Conservation (phyloP, 169 alveolate species). For the Plasmodium inui region DNA sequence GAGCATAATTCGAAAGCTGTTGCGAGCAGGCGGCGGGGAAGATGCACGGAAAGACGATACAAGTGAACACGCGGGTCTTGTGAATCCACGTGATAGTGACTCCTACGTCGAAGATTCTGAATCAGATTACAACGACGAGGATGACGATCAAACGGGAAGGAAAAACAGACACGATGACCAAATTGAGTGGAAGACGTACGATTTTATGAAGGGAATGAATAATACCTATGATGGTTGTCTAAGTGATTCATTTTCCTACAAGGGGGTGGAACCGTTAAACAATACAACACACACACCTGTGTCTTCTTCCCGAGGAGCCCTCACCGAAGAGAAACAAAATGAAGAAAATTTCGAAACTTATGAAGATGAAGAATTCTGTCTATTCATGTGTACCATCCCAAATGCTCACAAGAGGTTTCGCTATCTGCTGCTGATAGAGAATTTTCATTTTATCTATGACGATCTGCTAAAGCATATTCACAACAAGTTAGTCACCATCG, state of each 20-base stretch:
- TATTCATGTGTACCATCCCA: constrained; percentile 46
- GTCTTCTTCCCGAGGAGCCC: not conserved
- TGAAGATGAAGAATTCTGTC: constrained; percentile 72
- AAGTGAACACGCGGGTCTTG: not conserved
- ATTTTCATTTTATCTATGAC: constrained; percentile 59
- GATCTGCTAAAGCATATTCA: constrained; percentile 49
- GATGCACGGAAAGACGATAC: not conserved
- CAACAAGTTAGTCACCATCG: constrained; percentile 44
- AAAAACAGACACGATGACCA: constrained; percentile 12
- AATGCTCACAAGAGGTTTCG: constrained; percentile 48
- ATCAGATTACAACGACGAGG: not conserved
- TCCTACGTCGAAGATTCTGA: not conserved
- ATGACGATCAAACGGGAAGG: not conserved
- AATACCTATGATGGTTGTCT: constrained; percentile 15
- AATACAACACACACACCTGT: not conserved
- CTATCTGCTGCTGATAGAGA: constrained; percentile 61
- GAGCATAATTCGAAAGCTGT: not conserved
- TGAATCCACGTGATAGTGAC: not conserved
- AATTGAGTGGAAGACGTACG: constrained; percentile 34
- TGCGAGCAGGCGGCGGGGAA: not conserved
- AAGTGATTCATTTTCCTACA: not conserved
- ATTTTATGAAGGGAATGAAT: constrained; percentile 57
- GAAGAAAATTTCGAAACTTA: not conserved
- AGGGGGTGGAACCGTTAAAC: not conserved
- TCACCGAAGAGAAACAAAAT: not conserved